Conservation (phyloP, 306 rosid genomes). For the Vicia faba region DNA sequence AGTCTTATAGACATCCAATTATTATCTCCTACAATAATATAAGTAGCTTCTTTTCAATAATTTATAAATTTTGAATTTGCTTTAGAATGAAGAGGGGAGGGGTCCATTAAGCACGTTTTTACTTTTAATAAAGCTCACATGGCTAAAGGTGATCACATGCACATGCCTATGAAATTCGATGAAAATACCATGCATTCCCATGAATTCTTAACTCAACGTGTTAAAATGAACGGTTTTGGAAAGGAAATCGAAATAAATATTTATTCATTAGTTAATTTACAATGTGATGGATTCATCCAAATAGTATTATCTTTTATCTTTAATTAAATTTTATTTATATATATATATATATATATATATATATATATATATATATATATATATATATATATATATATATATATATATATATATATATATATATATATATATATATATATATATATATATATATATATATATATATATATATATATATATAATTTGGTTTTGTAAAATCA, state of each 20-base stretch:
- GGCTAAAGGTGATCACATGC: slow-evolving; percentile 49
- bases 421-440: too few species aligned
- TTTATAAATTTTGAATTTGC: background rate
- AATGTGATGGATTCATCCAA: background rate
- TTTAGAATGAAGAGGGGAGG: slow-evolving; percentile 31
- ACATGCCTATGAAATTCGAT: slow-evolving; percentile 33
- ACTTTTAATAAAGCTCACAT: slow-evolving; percentile 50
- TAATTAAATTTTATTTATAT: too few species aligned
- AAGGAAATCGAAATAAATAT: background rate
- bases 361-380: too few species aligned
- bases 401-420: too few species aligned
- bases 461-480: too few species aligned
- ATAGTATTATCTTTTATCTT: too few species aligned
- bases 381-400: too few species aligned
- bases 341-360: too few species aligned
- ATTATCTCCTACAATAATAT: background rate
- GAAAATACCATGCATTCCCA: slow-evolving; percentile 8
- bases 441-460: too few species aligned
- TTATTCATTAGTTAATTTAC: background rate
- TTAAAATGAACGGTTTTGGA: background rate
- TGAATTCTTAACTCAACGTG: background rate
- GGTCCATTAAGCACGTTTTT: slow-evolving; percentile 46
- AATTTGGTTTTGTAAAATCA: too few species aligned
- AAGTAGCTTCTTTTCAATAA: background rate
- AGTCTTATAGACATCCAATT: too few species aligned